Evolutionary conservation across 2,329 filamentous ascomycete genomes (phyloP).

Genomic region (Ascochyta lentis): DNA sequence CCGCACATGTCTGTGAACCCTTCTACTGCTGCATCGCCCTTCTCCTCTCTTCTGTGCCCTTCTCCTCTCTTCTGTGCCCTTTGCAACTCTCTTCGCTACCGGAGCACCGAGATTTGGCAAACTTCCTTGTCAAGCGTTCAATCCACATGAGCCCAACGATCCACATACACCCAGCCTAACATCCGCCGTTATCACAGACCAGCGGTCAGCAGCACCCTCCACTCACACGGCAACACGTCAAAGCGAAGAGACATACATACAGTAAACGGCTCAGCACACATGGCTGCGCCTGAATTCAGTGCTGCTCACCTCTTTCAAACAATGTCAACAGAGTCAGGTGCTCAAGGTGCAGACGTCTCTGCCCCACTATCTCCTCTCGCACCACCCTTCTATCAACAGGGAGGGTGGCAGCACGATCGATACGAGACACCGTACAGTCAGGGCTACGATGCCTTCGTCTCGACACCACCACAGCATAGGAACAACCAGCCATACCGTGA

Average conservation of each 20-base stretch:
- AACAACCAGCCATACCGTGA: not conserved
- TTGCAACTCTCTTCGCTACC: not conserved
- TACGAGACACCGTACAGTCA: constrained; percentile 19
- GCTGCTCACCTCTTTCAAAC: constrained; percentile 22
- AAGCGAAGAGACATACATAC: not conserved
- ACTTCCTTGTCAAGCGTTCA: not conserved
- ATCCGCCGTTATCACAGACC: not conserved
- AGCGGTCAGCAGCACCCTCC: not conserved
- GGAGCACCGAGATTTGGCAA: not conserved
- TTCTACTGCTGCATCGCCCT: not conserved
- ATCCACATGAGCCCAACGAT: not conserved
- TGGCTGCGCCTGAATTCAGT: constrained; percentile 39
- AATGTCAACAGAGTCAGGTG: constrained; percentile 24
- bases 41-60: not conserved
- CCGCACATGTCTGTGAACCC: constrained; percentile 10
- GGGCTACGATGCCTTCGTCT: constrained; percentile 17
- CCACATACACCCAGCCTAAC: not conserved
- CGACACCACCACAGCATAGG: constrained; percentile 15
- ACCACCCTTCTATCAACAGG: constrained; percentile 24
- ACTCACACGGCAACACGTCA: constrained; percentile 8
- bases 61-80: not conserved
- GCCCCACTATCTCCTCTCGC: constrained; percentile 26
- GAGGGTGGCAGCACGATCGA: constrained; percentile 18
- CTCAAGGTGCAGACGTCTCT: constrained; percentile 29
- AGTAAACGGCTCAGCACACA: constrained; percentile 11